A percentile compares a stretch with the other conserved stretches of the same genome.
Conservation (phyloP, 2,329 filamentous ascomycete species). For the Fusarium brachygibbosum region DNA sequence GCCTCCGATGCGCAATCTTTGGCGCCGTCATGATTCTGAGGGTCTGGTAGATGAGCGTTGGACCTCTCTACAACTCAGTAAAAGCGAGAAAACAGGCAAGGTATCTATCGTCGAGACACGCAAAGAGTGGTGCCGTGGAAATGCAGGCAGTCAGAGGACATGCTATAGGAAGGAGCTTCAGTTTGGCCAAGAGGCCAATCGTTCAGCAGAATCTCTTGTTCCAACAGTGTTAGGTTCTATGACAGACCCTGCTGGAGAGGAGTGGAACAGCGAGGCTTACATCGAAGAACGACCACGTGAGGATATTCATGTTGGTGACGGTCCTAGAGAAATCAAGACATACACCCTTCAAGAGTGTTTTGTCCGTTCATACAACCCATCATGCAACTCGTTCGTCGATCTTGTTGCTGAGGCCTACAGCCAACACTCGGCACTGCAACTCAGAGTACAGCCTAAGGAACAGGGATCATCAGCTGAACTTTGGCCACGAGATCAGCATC, state of each 20-base stretch:
- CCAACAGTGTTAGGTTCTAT: conserved; percentile 15
- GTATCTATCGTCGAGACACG: conserved; percentile 76
- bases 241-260: not conserved
- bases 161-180: conserved; percentile 73
- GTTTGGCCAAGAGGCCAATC: conserved; percentile 51
- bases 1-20: conserved; percentile 63
- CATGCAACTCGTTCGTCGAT: conserved; percentile 69
- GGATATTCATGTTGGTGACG: conserved; percentile 63
- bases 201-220: conserved; percentile 13
- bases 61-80: conserved; percentile 74
- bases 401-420: conserved; percentile 58
- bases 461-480: conserved; percentile 15
- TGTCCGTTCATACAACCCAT: conserved; percentile 67
- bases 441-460: conserved; percentile 53
- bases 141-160: conserved; percentile 71
- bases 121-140: conserved; percentile 71
- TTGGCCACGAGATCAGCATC: conserved; percentile 45
- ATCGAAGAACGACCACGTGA: conserved; percentile 30
- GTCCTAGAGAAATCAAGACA: conserved; percentile 56
- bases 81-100: conserved; percentile 69
- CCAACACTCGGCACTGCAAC: conserved; percentile 57
- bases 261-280: conserved; percentile 55
- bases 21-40: conserved; percentile 76
- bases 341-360: conserved; percentile 68
- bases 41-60: conserved; percentile 81